Evolutionary conservation across 2,329 filamentous ascomycete species (phyloP), one percentile per base, ranked within the genome.

Genomic region (Sclerotinia nivalis): DNA sequence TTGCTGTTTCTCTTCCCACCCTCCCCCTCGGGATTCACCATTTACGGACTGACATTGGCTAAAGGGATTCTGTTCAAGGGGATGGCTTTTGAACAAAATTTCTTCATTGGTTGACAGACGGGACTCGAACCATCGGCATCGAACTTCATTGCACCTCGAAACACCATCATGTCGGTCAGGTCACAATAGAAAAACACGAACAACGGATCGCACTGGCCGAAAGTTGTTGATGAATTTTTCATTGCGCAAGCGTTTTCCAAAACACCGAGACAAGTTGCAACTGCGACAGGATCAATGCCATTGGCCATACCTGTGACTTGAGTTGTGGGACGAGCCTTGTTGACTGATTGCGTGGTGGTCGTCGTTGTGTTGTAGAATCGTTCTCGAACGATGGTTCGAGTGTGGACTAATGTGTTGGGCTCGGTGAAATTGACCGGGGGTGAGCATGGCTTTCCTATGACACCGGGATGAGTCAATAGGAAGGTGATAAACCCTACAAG

Each of bases 171-270:
- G 8, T 54, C 47, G 5, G 34, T 69, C 37, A 55, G 55, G 9
- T 62, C 34, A 45, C 58, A 69, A 28, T 64, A 55, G 25, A 54
- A 64, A 28, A 52, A 55, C 20, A 45, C 58, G 13, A 43, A 64
- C 20, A 69, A 40, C 40, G 37, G 37, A 62, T 64, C 67, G 22
- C 58, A 69, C 37, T 69, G 20, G 1, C 58, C 58, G 31, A 69
- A 55, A 34, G 58, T 37, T 15, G 37, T 69, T 5, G 25, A 37
- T 18, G 58, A 12, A 25, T 18, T 8, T 25, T 64, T 13, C 28
- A 47, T 54, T 54, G 20, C 25, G 20, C 58, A 69, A 9, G 49
- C 66, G 34, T 55, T 52, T 25, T 54, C 47, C 31, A 64, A n/a
- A 18, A 69, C 66, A 40, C 60, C 31, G 28, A 55, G 66, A 43